phyloP scores from a whole-genome alignment of 176 grass and related monocot genomes.

The Bonia amplexicaulis region DNA sequence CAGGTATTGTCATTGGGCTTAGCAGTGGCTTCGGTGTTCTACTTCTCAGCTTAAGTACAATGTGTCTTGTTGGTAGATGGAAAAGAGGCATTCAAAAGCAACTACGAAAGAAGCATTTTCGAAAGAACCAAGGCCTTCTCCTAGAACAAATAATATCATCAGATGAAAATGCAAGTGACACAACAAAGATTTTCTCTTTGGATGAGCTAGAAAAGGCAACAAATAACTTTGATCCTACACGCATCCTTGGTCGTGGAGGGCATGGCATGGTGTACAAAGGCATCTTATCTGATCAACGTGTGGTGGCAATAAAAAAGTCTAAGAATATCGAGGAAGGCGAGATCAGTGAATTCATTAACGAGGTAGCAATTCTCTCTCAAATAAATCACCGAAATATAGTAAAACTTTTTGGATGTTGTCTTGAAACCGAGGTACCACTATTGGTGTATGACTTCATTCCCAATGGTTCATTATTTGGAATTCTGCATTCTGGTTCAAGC shows the following conservation, averaged over 20 bases:
- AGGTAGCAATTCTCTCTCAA: not conserved
- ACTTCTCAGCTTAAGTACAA: too few relatives aligned
- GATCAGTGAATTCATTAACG: constrained; percentile 5
- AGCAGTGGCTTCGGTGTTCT: too few relatives aligned
- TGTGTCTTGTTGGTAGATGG: too few relatives aligned
- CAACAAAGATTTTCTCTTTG: constrained; percentile 7
- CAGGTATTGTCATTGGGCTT: too few relatives aligned
- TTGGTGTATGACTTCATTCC: too few relatives aligned
- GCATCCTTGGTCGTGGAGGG: constrained; percentile 3
- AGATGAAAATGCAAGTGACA: not conserved
- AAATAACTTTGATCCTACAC: not conserved
- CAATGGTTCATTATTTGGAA: too few relatives aligned
- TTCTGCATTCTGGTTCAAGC: too few relatives aligned
- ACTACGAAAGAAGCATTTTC: not conserved
- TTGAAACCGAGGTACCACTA: too few relatives aligned
- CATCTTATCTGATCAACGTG: constrained; percentile 14
- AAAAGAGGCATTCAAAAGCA: too few relatives aligned
- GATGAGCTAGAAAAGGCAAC: constrained; percentile 13
- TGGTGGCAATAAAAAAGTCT: not conserved
- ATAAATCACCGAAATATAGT: too few relatives aligned
- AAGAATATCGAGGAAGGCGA: not conserved
- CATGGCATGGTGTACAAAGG: constrained; percentile 22
- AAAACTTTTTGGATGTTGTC: too few relatives aligned
- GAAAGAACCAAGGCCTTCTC: constrained; percentile 22
- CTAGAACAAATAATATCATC: constrained; percentile 32